Conservation (phyloP, 495 filamentous ascomycete species). For the Xylaria castorea region DNA sequence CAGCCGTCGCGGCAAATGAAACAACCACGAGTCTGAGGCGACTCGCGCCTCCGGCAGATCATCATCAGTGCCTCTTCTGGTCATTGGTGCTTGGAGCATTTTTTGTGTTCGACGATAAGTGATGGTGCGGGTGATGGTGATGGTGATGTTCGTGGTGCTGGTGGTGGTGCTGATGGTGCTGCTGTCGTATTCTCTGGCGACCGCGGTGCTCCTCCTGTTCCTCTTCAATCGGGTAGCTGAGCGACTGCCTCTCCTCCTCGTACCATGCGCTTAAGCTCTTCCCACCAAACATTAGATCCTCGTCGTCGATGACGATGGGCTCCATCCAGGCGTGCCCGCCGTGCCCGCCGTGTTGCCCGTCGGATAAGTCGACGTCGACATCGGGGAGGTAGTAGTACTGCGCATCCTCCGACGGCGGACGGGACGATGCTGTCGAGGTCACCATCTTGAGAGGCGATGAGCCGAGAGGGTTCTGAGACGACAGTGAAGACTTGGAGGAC, state of each 20-base stretch:
- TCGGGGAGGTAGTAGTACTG: constrained; percentile 52
- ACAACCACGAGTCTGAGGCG: neutral
- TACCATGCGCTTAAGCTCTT: constrained; percentile 63
- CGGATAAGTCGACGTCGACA: constrained; percentile 40
- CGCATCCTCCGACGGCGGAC: constrained; percentile 31
- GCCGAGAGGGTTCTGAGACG: constrained; percentile 28
- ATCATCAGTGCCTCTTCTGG: constrained; percentile 33
- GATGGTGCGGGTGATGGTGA: constrained; percentile 38
- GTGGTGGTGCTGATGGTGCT: constrained; percentile 36
- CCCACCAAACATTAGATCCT: constrained; percentile 63
- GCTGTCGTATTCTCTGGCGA: constrained; percentile 47
- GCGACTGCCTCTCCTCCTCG: constrained; percentile 56
- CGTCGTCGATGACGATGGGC: constrained; percentile 62
- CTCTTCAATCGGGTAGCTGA: constrained; percentile 49
- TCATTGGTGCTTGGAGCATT: constrained; percentile 29
- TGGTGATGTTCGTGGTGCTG: constrained; percentile 34
- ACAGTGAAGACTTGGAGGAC: constrained; percentile 25
- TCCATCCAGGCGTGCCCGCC: constrained; percentile 55
- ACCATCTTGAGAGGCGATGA: constrained; percentile 46
- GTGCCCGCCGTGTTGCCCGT: constrained; percentile 43
- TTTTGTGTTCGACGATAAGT: constrained; percentile 27
- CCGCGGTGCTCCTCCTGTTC: constrained; percentile 46
- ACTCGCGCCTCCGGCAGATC: neutral
- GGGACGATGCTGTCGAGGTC: constrained; percentile 35
- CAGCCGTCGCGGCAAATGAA: neutral